Evolutionary conservation across 441 rosid species (phyloP).

Genomic region (Adansonia grandidieri): DNA sequence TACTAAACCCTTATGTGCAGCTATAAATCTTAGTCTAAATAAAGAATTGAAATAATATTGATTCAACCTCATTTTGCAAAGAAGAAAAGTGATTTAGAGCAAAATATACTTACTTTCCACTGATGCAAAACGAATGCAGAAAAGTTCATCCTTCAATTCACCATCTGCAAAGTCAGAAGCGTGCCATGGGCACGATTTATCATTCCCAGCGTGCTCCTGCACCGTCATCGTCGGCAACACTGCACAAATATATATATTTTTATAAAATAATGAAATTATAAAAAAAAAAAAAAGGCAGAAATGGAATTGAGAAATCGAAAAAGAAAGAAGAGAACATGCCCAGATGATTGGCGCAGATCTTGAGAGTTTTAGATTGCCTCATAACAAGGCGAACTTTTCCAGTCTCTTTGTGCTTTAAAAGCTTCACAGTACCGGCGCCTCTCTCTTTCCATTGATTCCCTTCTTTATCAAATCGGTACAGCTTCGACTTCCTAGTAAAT

Average conservation of each 20-base stretch:
- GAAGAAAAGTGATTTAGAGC: neutral
- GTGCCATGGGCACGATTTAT: constrained; percentile 87
- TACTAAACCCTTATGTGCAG: neutral
- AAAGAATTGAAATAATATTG: neutral
- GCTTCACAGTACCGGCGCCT: constrained; percentile 48
- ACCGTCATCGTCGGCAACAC: constrained; percentile 67
- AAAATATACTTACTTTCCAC: constrained; percentile 65
- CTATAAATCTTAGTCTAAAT: neutral
- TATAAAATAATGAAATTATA: neutral
- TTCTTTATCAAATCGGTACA: constrained; percentile 77
- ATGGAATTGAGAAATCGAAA: neutral
- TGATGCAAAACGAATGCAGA: constrained; percentile 77
- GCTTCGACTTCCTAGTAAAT: constrained; percentile 65
- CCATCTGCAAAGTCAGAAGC: constrained; percentile 86
- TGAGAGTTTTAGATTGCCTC: constrained; percentile 43
- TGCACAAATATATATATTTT: constrained; percentile 24
- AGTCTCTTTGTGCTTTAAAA: constrained; percentile 63
- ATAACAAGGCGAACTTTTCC: constrained; percentile 71
- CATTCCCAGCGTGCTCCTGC: constrained; percentile 85
- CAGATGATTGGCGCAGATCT: constrained; percentile 92
- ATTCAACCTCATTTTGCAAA: neutral
- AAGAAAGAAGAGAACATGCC: constrained; percentile 37
- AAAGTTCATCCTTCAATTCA: constrained; percentile 77
- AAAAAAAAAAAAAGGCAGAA: neutral
- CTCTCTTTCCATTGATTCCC: constrained; percentile 65